Evolutionary conservation across 164 flowering plant species (phyloP).

Genomic region (Aristolochia californica): DNA sequence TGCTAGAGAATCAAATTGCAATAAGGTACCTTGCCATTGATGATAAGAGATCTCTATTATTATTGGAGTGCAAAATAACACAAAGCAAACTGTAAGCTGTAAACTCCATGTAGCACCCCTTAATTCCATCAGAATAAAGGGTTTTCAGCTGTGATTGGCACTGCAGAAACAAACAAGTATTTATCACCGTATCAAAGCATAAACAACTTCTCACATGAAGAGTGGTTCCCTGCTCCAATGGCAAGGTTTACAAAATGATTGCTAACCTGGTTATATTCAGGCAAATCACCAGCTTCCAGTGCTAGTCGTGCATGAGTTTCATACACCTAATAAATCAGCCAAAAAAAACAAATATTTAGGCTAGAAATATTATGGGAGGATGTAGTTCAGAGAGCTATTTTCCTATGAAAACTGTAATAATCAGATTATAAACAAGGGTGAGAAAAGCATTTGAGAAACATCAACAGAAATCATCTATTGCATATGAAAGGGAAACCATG

Average conservation of each 20-base stretch:
- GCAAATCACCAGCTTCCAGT: constrained; percentile 79
- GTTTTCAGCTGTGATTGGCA: constrained; percentile 84
- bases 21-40: constrained; percentile 69
- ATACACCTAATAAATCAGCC: constrained; percentile 52
- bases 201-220: no score
- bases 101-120: constrained; percentile 85
- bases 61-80: constrained; percentile 78
- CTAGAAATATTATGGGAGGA: background rate
- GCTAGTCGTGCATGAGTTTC: constrained; percentile 98
- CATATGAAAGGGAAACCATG: no score
- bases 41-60: constrained; percentile 73
- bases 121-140: constrained; percentile 88
- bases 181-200: background rate
- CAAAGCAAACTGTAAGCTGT: constrained; percentile 85
- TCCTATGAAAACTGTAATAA: no score
- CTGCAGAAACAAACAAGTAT: constrained; percentile 30
- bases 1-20: no score
- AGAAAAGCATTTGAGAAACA: no score
- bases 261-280: constrained; percentile 92
- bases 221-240: no score
- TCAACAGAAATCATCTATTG: no score
- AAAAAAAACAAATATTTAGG: background rate
- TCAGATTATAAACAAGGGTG: no score
- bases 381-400: no score
- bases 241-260: no score